These are phyloP conservation scores for Phytophthora hibernalis DNA, from an alignment of 352 stramenopile species.

Conservation along the genomic window DNA sequence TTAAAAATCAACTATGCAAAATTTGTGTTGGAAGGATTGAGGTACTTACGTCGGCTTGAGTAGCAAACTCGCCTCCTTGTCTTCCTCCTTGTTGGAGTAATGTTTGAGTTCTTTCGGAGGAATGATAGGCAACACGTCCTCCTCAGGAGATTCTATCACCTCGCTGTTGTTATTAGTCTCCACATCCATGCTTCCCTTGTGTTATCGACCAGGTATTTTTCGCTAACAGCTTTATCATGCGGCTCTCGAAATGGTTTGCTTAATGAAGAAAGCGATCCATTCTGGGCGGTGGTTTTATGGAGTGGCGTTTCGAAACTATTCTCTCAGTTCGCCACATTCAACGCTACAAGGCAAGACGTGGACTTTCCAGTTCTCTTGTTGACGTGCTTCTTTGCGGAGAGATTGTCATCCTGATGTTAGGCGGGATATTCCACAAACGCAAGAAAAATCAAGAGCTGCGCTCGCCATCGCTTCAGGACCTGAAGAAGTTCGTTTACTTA, in stretches of 20 bases:
- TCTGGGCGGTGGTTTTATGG: constrained; percentile 15
- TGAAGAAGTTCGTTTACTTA: constrained; percentile 60
- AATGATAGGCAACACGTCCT: constrained; percentile 10
- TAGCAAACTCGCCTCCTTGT: constrained; percentile 46
- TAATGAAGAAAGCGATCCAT: constrained; percentile 11
- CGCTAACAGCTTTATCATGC: constrained; percentile 10
- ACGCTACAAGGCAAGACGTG: background rate
- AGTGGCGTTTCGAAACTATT: constrained; percentile 47
- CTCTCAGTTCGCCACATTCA: background rate
- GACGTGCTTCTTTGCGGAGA: background rate
- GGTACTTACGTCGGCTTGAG: constrained; percentile 48
- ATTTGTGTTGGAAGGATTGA: background rate
- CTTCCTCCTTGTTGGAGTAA: constrained; percentile 26
- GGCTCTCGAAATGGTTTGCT: constrained; percentile 6
- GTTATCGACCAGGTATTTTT: constrained; percentile 2
- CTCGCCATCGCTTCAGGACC: constrained; percentile 74
- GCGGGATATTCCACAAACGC: constrained; percentile 81
- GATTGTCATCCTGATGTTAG: constrained; percentile 51
- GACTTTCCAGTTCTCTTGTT: constrained; percentile 10
- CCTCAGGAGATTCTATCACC: constrained; percentile 9
- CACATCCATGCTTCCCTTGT: background rate
- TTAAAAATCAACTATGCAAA: background rate
- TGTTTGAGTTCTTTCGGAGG: background rate
- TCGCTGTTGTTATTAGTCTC: constrained; percentile 16
- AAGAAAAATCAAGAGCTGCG: constrained; percentile 83